Percentiles rank a stretch among this genome's conserved stretches.
Evolutionary conservation across 805 yeast genomes (phyloP).

Genomic region (Zygosaccharomyces gambellarensis): DNA sequence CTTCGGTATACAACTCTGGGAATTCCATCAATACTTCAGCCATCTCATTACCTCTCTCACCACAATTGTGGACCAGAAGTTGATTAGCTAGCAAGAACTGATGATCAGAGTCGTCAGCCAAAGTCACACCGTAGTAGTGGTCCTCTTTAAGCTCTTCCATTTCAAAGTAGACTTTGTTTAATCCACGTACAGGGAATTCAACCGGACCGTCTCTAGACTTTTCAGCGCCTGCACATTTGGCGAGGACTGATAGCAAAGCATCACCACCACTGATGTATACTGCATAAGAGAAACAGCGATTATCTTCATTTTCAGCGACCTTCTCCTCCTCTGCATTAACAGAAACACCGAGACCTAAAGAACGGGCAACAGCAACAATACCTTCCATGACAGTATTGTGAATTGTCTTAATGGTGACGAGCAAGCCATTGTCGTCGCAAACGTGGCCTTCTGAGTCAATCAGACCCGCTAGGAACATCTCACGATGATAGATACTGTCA

Average conservation of each 20-base stretch:
- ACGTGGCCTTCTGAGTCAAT: slow-evolving; percentile 37
- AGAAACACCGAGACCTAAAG: slow-evolving; percentile 38
- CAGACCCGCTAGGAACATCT: slow-evolving; percentile 41
- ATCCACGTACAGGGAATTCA: slow-evolving; percentile 17
- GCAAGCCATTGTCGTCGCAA: slow-evolving; percentile 5
- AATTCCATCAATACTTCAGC: slow-evolving; percentile 99
- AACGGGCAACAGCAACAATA: slow-evolving; percentile 37
- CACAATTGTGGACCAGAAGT: slow-evolving; percentile 46
- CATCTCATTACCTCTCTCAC: slow-evolving; percentile 99
- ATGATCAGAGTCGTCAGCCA: slow-evolving; percentile 39
- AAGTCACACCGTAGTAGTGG: slow-evolving; percentile 43
- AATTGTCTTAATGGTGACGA: slow-evolving; percentile 30
- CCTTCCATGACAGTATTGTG: slow-evolving; percentile 30
- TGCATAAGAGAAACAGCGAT: slow-evolving; percentile 1
- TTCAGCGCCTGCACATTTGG: slow-evolving; percentile 7
- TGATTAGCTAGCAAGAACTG: slow-evolving; percentile 39
- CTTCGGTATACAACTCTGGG: slow-evolving; percentile 93
- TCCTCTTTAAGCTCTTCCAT: slow-evolving; percentile 29
- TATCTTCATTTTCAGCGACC: slow-evolving; percentile 4
- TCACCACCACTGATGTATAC: slow-evolving; percentile 16
- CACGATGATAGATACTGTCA: slow-evolving; percentile 38
- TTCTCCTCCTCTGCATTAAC: slow-evolving; percentile 14
- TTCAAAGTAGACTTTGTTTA: slow-evolving; percentile 32
- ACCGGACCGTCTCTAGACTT: slow-evolving; percentile 3
- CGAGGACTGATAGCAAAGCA: slow-evolving; percentile 14